Base-by-base conservation (phyloP, 208 protist genomes). In the Acanthamoeba royreba region DNA sequence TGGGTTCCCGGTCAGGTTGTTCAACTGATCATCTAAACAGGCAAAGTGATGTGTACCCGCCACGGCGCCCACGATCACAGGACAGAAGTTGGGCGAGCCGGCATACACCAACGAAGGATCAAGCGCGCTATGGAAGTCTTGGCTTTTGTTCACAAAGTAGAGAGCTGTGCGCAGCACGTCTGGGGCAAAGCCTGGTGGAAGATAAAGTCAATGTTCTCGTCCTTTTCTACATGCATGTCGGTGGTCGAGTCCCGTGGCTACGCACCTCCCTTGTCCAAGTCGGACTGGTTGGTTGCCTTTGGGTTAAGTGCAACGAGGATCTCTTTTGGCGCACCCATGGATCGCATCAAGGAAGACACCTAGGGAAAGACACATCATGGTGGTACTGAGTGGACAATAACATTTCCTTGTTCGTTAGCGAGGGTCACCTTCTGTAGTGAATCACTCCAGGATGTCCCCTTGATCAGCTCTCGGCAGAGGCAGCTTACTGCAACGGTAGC, bases 31-130 rank as follows among this genome's bases (percentile, higher is more conserved):
- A 38, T 31, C 35, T 45, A 17, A 66, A 66, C 8, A 22, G 4
- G 1, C 1, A 66, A 9, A 77, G 15, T 25, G 38, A 25, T 77
- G 33, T 2, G 33, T 47, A 81, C 69, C 69, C 1, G 79, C 79
- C 46, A 88, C 8, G 11, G 79, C 79, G 33, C 79, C 79, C 13
- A 88, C 79, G 43, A 88, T 63, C 8, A 88, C 79, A 31, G 79
- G 79, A 22, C 79, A 88, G 31, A 46, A 88, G 79, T 88, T 88
- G 79, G 79, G 3, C 13, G 79, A 88, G 33, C 79, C 79, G 4
- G 79, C 79, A 88, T 46, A 88, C 15, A 15, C 22, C 17, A 88
- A 47, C 4, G 79, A 88, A 4, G 43, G 43, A 22, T 53, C 43
- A 19, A 88, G 35, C 0, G 79, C 79, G 79, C 79, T 88, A 31